phyloP scores from a whole-genome alignment of 352 stramenopile genomes.

The Phytophthora nicotianae region DNA sequence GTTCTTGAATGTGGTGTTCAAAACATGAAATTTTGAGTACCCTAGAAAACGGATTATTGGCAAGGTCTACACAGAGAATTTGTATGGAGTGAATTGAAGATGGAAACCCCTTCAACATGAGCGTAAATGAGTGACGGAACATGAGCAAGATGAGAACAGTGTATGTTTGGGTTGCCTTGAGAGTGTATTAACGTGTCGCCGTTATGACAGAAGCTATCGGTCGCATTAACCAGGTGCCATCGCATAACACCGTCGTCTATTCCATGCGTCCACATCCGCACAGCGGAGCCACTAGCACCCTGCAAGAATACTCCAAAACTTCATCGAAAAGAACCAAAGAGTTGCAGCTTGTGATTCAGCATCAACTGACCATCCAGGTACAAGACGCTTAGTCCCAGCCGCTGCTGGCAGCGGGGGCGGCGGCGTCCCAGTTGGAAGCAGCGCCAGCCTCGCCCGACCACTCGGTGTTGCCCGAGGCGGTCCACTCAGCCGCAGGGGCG shows the following conservation, averaged over 20 bases:
- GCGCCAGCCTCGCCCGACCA: slow-evolving; percentile 78
- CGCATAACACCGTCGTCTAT: slow-evolving; percentile 93
- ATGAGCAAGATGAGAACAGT: neutral
- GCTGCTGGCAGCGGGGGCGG: slow-evolving; percentile 49
- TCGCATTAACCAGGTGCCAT: slow-evolving; percentile 93
- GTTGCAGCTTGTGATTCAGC: slow-evolving; percentile 17
- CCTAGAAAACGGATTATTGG: neutral
- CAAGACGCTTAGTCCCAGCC: slow-evolving; percentile 82
- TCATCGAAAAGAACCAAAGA: slow-evolving; percentile 34
- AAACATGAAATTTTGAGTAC: slow-evolving; percentile 6
- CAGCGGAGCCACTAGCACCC: slow-evolving; percentile 20
- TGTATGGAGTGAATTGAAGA: slow-evolving; percentile 8
- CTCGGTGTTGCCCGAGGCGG: slow-evolving; percentile 62
- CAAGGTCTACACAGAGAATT: neutral
- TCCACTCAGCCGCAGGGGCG: slow-evolving; percentile 70
- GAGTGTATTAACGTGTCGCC: slow-evolving; percentile 31
- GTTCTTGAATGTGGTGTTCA: slow-evolving; percentile 18
- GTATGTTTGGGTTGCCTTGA: slow-evolving; percentile 13
- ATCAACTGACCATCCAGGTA: slow-evolving; percentile 24
- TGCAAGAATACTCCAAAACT: neutral
- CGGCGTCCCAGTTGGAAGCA: slow-evolving; percentile 57
- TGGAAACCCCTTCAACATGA: too few species aligned
- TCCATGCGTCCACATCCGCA: slow-evolving; percentile 75
- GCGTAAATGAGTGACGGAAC: neutral
- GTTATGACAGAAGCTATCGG: slow-evolving; percentile 40